These are phyloP conservation scores for Arxiozyma bovina DNA, from an alignment of 1,139 yeast species.

Conservation along the genomic window DNA sequence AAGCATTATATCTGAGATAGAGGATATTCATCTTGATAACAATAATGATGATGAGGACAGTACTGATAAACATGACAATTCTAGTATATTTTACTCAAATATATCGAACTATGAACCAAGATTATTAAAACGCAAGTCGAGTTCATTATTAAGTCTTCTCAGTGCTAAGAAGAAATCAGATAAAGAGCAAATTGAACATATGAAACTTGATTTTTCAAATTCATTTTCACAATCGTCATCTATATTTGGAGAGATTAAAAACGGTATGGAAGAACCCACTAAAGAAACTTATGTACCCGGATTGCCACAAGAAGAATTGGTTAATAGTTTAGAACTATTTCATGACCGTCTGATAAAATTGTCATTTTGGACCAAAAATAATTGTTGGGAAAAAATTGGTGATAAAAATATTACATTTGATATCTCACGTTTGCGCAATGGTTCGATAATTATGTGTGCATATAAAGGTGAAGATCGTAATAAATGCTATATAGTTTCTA, in stretches of 20 bases:
- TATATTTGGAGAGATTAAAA: background rate
- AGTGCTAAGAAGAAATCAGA: conserved; percentile 13
- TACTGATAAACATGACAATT: conserved; percentile 1
- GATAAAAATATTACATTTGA: conserved; percentile 5
- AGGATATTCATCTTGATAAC: background rate
- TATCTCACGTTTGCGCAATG: conserved; percentile 69
- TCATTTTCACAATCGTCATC: background rate
- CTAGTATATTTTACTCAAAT: conserved; percentile 6
- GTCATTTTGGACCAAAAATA: conserved; percentile 19
- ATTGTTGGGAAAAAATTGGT: conserved; percentile 17
- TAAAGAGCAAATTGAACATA: conserved; percentile 3
- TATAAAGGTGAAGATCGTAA: conserved; percentile 42
- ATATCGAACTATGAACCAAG: conserved; percentile 17
- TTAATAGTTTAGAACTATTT: conserved; percentile 7
- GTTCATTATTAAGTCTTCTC: conserved; percentile 23
- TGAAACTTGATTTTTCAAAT: background rate
- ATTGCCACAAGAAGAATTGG: background rate
- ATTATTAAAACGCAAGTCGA: conserved; percentile 12
- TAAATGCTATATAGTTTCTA: conserved; percentile 14
- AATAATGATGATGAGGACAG: conserved; percentile 5
- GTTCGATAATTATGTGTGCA: conserved; percentile 83
- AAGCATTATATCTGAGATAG: conserved; percentile 16
- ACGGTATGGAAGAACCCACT: background rate
- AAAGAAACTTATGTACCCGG: background rate
- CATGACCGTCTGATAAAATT: conserved; percentile 13